Conservation (phyloP, 495 filamentous ascomycete genomes). For the Aspergillus hancockii region DNA sequence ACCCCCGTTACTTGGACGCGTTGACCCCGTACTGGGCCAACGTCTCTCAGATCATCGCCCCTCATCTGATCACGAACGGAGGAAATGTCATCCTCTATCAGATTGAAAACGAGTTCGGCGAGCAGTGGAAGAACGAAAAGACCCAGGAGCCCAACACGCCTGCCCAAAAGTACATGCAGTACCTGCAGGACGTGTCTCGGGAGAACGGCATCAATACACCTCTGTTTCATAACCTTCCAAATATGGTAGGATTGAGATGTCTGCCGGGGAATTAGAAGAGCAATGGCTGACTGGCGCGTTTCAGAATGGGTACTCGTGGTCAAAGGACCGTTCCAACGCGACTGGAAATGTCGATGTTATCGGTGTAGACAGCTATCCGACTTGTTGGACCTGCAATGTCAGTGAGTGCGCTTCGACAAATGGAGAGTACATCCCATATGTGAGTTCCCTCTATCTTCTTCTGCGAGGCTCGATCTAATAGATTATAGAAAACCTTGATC, state of each 20-base stretch:
- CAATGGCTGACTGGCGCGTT: not conserved
- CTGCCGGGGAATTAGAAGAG: too few relatives aligned
- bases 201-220: conserved; percentile 56
- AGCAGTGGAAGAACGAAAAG: conserved; percentile 52
- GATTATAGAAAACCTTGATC: not conserved
- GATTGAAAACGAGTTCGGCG: conserved; percentile 62
- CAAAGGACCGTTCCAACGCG: conserved; percentile 51
- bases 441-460: conserved; percentile 40
- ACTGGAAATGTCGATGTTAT: conserved; percentile 60
- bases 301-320: conserved; percentile 50
- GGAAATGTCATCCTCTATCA: conserved; percentile 57
- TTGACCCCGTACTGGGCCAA: conserved; percentile 49
- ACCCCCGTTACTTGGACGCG: conserved; percentile 56
- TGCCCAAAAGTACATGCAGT: conserved; percentile 57
- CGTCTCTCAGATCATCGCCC: conserved; percentile 49
- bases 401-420: conserved; percentile 58
- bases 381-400: conserved; percentile 61
- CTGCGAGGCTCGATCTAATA: not conserved
- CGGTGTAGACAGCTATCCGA: conserved; percentile 60
- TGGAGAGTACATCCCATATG: conserved; percentile 53
- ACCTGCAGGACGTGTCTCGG: conserved; percentile 50
- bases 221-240: conserved; percentile 56
- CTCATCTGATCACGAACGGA: conserved; percentile 57
- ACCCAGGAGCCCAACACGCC: conserved; percentile 44
- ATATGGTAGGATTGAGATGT: conserved; percentile 26